These are phyloP conservation scores for Canavalia ensiformis DNA, from an alignment of 306 rosid species.

Conservation along the genomic window DNA sequence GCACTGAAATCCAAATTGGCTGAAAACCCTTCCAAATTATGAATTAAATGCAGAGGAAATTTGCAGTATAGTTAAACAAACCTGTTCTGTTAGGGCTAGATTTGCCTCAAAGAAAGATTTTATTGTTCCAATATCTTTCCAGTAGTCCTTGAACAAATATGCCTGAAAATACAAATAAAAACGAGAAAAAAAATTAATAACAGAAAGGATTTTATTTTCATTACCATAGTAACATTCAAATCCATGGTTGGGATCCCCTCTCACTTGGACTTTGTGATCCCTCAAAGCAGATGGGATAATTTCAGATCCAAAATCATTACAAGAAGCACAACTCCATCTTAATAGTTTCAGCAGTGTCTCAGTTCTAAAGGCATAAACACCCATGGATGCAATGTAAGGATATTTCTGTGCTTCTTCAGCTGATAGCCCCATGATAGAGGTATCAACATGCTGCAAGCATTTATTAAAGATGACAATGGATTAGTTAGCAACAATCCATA, in stretches of 20 bases:
- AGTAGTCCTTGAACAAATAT: conserved; percentile 78
- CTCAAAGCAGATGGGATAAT: conserved; percentile 81
- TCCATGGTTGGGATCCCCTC: conserved; percentile 39
- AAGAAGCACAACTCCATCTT: conserved; percentile 70
- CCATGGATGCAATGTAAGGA: conserved; percentile 90
- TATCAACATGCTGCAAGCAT: conserved; percentile 82
- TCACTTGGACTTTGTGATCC: conserved; percentile 86
- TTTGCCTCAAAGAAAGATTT: conserved; percentile 86
- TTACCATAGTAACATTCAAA: not conserved
- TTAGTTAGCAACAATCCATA: conserved; percentile 18
- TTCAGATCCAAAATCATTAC: conserved; percentile 90
- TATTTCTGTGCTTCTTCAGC: conserved; percentile 59
- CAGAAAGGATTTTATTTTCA: not conserved
- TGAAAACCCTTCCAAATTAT: not conserved
- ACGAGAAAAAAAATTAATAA: conserved; percentile 1
- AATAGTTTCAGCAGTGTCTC: conserved; percentile 77
- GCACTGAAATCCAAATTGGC: conserved; percentile 15
- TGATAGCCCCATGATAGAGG: conserved; percentile 72
- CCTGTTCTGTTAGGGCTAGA: conserved; percentile 87
- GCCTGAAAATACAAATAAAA: conserved; percentile 61
- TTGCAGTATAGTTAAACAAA: conserved; percentile 43
- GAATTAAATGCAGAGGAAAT: conserved; percentile 1
- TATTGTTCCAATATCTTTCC: conserved; percentile 95
- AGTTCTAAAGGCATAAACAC: conserved; percentile 81
- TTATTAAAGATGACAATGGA: conserved; percentile 29